phyloP scores from a whole-genome alignment of 73 alveolate species.

The Strombidium stylifer region DNA sequence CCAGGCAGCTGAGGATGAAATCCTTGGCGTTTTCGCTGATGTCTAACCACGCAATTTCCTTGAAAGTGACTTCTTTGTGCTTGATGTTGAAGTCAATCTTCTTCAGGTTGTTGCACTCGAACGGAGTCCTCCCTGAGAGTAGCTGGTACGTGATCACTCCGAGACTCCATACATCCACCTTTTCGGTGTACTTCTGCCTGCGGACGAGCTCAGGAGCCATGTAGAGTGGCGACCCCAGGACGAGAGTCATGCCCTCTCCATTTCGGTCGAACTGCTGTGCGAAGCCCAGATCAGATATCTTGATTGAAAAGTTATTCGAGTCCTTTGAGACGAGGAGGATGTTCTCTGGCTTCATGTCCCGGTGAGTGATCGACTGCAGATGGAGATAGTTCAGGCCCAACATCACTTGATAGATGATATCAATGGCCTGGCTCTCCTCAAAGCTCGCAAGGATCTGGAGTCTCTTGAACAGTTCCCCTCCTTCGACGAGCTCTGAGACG shows the following conservation, averaged over 20 bases:
- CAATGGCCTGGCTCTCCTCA: conserved; percentile 77
- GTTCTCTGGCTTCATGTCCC: conserved; percentile 90
- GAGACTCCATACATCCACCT: conserved; percentile 96
- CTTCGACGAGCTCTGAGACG: conserved; percentile 71
- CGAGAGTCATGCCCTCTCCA: conserved; percentile 79
- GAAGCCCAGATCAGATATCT: conserved; percentile 93
- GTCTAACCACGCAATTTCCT: conserved; percentile 33
- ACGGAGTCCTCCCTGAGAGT: conserved; percentile 94
- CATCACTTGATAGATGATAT: conserved; percentile 70
- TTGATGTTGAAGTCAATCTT: conserved; percentile 75
- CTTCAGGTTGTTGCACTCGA: conserved; percentile 83
- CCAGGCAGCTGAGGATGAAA: conserved; percentile 66
- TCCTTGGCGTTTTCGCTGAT: conserved; percentile 59
- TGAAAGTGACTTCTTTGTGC: conserved; percentile 51
- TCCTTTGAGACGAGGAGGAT: conserved; percentile 84
- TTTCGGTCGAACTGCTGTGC: conserved; percentile 74
- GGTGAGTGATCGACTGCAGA: conserved; percentile 64
- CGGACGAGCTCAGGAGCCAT: conserved; percentile 97
- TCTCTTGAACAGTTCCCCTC: conserved; percentile 64
- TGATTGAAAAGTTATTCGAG: conserved; percentile 68
- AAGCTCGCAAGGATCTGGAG: conserved; percentile 54
- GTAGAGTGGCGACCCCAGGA: conserved; percentile 99
- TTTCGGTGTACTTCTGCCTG: conserved; percentile 95
- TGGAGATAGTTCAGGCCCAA: conserved; percentile 72
- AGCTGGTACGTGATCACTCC: conserved; percentile 91